Percentiles rank a stretch among this genome's conserved stretches.
Conservation (phyloP, 176 grass and related monocot genomes). For the Rhipidocladum racemiflorum region DNA sequence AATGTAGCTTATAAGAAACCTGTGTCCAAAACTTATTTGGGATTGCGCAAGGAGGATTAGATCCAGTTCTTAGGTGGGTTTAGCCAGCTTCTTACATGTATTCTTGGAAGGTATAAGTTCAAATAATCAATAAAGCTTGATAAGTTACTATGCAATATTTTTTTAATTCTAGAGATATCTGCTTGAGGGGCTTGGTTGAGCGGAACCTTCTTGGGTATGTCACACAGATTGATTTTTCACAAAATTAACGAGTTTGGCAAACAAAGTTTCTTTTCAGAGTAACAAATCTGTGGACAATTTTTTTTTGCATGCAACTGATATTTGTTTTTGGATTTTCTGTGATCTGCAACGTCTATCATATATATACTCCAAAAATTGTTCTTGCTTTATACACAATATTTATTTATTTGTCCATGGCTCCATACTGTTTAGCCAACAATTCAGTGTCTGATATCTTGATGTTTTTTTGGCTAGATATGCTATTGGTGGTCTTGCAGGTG, state of each 20-base stretch:
- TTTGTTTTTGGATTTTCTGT: not conserved
- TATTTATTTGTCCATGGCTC: not conserved
- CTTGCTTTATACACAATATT: not conserved
- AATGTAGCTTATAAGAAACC: slow-evolving; percentile 92
- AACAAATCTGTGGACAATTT: not conserved
- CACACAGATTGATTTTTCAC: not conserved
- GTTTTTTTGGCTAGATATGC: slow-evolving; percentile 70
- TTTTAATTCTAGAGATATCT: slow-evolving; percentile 75
- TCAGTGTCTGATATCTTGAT: not conserved
- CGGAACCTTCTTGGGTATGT: slow-evolving; percentile 97
- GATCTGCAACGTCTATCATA: not conserved
- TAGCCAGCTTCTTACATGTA: slow-evolving; percentile 21
- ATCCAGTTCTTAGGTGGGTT: slow-evolving; percentile 86
- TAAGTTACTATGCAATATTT: slow-evolving; percentile 5
- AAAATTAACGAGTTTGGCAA: not conserved
- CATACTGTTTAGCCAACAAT: not conserved
- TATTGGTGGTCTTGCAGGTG: slow-evolving; percentile 92
- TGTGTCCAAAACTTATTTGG: slow-evolving; percentile 90
- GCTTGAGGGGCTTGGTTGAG: slow-evolving; percentile 75
- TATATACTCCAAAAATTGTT: not conserved
- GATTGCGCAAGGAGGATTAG: slow-evolving; percentile 97
- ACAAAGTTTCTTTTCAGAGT: not conserved
- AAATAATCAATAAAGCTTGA: not conserved
- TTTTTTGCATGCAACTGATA: not conserved
- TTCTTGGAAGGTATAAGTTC: not conserved